Base-by-base conservation (phyloP, 2,329 filamentous ascomycete genomes). In the Fusarium tupiense region DNA sequence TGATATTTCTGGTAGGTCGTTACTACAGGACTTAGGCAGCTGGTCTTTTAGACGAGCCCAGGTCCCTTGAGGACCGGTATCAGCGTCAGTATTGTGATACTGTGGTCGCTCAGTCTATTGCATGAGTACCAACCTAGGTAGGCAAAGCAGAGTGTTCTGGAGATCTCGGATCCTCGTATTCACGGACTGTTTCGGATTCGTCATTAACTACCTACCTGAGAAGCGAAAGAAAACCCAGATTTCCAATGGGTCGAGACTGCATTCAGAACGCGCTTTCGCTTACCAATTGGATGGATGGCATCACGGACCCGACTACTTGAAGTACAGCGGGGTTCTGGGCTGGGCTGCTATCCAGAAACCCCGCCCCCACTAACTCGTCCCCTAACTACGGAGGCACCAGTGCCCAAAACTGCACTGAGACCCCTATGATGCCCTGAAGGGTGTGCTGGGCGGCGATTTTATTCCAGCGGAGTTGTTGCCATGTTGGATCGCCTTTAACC, bases 281-380 rank as follows among this genome's bases (percentile, higher is more conserved):
- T 69, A 57, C 53, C 64, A 64, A 64, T 64, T 47, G 35, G 41
- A 31, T 50, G 24, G n/a, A 64, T 58, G 33, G 52, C 26, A 67
- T 58, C 50, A 64, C 50, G 19, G 38, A 26, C 43, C 37, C 38
- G 33, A 20, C 43, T 37, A 44, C 40, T 47, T 49, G 35, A 24
- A 59, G 57, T 61, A 33, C 41, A 52, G 67, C 43, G 52, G 66
- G 68, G 68, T 47, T 54, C 49, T 49, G 26, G 46, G 46, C 20
- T 47, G 46, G 46, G 46, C 46, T 61, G 44, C 29, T 61, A 19
- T 47, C 41, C 31, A 69, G 35, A 59, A 41, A 58, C 71, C 71
- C 71, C 67, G 63, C 71, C 71, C 71, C 71, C 71, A 74, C 71
- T 68, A 74, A 56, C 37, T 41, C 26, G 12, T 41, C 37, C 52